A percentile compares a stretch with the other conserved stretches of the same genome.
Evolutionary conservation across 371 early-diverging fungal genomes (phyloP).

Genomic region (Catenaria anguillulae): DNA sequence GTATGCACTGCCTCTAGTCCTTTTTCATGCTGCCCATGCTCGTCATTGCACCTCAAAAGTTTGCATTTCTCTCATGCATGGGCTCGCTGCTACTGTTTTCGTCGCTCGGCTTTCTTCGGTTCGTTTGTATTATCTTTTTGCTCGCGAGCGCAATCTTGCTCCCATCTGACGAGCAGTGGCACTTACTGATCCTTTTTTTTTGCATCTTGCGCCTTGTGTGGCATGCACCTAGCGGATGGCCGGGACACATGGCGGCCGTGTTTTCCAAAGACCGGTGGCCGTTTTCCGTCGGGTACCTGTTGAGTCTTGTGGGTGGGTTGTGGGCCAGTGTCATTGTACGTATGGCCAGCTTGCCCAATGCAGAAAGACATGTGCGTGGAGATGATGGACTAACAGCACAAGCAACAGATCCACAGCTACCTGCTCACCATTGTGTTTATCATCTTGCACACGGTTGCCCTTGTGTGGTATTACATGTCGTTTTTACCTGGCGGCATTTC

Average conservation of each 20-base stretch:
- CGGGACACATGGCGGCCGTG: not conserved
- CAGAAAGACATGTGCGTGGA: not conserved
- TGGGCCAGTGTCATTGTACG: not conserved
- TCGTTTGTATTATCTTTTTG: not conserved
- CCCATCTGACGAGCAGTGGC: not conserved
- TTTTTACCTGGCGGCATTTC: not conserved
- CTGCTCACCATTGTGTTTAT: not conserved
- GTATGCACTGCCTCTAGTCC: not conserved
- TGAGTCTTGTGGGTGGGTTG: not conserved
- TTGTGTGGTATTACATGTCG: not conserved
- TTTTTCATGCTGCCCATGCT: conserved; percentile 4
- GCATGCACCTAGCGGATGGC: not conserved
- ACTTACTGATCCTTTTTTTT: not conserved
- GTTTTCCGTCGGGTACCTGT: not conserved
- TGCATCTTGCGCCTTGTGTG: too few relatives aligned
- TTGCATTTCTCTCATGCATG: not conserved
- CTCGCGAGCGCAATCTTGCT: not conserved
- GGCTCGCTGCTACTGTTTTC: not conserved
- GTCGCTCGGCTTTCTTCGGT: conserved; percentile 2
- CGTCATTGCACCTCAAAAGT: conserved; percentile 1
- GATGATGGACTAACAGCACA: too few relatives aligned
- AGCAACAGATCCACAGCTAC: not conserved
- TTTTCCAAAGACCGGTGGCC: not conserved
- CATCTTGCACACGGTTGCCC: not conserved
- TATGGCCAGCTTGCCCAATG: not conserved